Conservation (phyloP, 768 basidiomycete genomes). For the Phanerodontia chrysosporium region DNA sequence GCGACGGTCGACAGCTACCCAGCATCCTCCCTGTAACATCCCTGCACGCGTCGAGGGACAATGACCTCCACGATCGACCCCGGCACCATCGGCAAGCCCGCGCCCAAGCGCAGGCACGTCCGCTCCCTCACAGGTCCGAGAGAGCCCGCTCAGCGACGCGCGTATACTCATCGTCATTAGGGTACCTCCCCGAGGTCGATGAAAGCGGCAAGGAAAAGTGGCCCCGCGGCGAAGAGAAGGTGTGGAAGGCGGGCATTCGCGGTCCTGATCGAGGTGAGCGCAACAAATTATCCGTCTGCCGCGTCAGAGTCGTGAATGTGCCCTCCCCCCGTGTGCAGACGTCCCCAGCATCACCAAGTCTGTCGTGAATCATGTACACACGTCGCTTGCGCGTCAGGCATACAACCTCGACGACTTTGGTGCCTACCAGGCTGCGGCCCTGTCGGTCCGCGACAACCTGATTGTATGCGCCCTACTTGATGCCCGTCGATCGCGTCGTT, state of each 20-base stretch:
- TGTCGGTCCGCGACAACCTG: conserved; percentile 85
- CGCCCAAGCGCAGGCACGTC: conserved; percentile 12
- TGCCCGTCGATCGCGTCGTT: neutral
- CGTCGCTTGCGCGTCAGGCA: conserved; percentile 84
- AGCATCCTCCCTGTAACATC: neutral
- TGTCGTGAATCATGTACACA: conserved; percentile 80
- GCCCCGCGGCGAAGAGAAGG: conserved; percentile 75
- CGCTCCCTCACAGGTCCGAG: conserved; percentile 13
- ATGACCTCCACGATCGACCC: conserved; percentile 17
- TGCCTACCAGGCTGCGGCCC: conserved; percentile 88
- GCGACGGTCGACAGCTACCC: neutral
- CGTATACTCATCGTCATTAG: conserved; percentile 31
- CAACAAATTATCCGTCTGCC: neutral
- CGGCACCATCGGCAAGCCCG: conserved; percentile 9
- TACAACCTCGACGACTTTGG: conserved; percentile 85
- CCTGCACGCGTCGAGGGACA: neutral
- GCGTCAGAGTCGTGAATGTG: neutral
- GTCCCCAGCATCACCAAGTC: conserved; percentile 63
- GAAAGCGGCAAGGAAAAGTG: conserved; percentile 77
- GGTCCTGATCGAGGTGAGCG: conserved; percentile 49
- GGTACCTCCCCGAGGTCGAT: conserved; percentile 76
- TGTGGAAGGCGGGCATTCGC: conserved; percentile 65
- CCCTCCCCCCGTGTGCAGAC: conserved; percentile 34
- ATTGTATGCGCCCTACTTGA: conserved; percentile 45
- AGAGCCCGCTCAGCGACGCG: neutral